Conservation (phyloP, 2,329 filamentous ascomycete species). For the Aspergillus thermomutatus region DNA sequence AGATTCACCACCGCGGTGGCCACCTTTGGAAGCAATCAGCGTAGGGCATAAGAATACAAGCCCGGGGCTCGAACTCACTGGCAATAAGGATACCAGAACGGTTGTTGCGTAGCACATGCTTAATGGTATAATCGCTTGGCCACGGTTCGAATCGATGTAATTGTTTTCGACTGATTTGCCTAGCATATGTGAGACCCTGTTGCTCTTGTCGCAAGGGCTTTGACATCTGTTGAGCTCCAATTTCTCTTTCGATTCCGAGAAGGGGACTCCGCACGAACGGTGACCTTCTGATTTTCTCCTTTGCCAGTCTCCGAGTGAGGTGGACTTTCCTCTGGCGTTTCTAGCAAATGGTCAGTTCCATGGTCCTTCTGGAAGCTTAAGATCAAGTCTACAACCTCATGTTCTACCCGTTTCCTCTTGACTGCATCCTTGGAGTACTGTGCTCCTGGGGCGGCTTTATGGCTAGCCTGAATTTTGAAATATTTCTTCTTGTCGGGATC, state of each 20-base stretch:
- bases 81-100: constrained; percentile 35
- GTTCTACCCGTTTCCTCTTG: constrained; percentile 52
- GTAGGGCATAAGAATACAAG: neutral
- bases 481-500: constrained; percentile 59
- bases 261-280: constrained; percentile 29
- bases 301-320: constrained; percentile 24
- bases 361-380: neutral
- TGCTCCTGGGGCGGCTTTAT: constrained; percentile 49
- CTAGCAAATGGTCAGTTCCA: constrained; percentile 17
- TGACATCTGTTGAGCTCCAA: constrained; percentile 19
- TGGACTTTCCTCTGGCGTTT: constrained; percentile 25
- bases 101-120: constrained; percentile 32
- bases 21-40: constrained; percentile 22
- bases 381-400: constrained; percentile 26
- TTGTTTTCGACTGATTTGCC: constrained; percentile 27
- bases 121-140: constrained; percentile 25
- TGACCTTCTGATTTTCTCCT: constrained; percentile 33
- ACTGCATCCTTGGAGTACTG: constrained; percentile 59
- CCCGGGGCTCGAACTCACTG: constrained; percentile 22
- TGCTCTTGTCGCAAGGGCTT: constrained; percentile 22
- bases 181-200: constrained; percentile 29
- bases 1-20: constrained; percentile 26
- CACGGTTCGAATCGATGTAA: constrained; percentile 31
- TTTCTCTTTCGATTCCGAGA: constrained; percentile 26
- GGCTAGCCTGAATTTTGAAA: constrained; percentile 60